A percentile compares a stretch with the other conserved stretches of the same genome.
These are phyloP conservation scores for Penicillium sp. DNA, from an alignment of 2,329 filamentous ascomycete species.

Conservation along the genomic window DNA sequence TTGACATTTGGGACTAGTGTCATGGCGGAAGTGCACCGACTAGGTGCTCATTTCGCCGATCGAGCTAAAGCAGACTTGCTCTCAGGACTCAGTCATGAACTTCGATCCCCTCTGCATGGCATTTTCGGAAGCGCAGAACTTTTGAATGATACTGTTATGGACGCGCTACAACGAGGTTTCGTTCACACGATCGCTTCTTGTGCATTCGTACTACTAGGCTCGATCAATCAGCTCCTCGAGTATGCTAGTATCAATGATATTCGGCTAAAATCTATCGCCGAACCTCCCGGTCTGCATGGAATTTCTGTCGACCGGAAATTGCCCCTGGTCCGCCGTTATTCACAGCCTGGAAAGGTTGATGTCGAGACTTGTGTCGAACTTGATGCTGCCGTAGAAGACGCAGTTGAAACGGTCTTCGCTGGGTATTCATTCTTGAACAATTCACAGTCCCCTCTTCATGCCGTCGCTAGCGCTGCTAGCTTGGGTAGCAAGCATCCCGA, in stretches of 20 bases:
- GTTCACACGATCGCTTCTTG: slow-evolving; percentile 36
- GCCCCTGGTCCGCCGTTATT: not conserved
- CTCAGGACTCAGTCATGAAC: slow-evolving; percentile 31
- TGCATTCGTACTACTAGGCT: slow-evolving; percentile 41
- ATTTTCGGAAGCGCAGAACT: slow-evolving; percentile 28
- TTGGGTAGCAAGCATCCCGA: not conserved
- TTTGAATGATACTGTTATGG: slow-evolving; percentile 22
- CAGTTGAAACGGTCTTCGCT: slow-evolving; percentile 16
- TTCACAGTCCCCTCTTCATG: not conserved
- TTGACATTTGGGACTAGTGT: slow-evolving; percentile 26
- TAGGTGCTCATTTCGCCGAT: slow-evolving; percentile 24
- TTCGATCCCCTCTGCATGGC: slow-evolving; percentile 33
- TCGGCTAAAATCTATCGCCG: not conserved
- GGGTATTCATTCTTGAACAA: slow-evolving; percentile 10
- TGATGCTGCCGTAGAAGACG: slow-evolving; percentile 11
- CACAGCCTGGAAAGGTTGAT: not conserved
- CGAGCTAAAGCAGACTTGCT: slow-evolving; percentile 32
- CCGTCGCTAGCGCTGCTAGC: not conserved
- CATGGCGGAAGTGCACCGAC: slow-evolving; percentile 26
- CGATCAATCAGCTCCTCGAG: slow-evolving; percentile 35
- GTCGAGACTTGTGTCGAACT: slow-evolving; percentile 10
- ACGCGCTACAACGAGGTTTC: slow-evolving; percentile 23
- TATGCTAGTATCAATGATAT: slow-evolving; percentile 24
- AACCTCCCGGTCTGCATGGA: not conserved
- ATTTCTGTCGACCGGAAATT: not conserved